These are phyloP conservation scores for Luffa aegyptiaca DNA, from an alignment of 306 rosid genomes.

Conservation along the genomic window DNA sequence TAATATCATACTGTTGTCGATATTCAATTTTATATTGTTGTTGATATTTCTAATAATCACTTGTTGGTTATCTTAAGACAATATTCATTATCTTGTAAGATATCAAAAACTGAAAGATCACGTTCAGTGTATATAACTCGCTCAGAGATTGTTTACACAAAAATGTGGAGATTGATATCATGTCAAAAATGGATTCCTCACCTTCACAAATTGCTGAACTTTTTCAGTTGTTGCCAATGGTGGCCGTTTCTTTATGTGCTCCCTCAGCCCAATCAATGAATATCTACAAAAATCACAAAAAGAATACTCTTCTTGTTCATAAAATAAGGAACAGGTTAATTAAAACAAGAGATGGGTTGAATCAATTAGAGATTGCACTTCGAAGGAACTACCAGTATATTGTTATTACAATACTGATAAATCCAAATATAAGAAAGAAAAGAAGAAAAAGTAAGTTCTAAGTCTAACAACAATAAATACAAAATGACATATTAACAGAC, in stretches of 20 bases:
- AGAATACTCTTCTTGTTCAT: background rate
- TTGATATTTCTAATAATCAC: background rate
- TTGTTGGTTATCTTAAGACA: background rate
- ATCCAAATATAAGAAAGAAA: background rate
- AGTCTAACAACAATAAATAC: background rate
- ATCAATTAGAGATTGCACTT: background rate
- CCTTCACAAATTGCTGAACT: slow-evolving; percentile 92
- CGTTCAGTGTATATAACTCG: background rate
- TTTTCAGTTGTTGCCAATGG: slow-evolving; percentile 91
- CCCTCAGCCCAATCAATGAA: slow-evolving; percentile 68
- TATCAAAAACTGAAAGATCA: background rate
- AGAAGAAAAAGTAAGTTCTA: background rate
- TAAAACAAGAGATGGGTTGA: background rate
- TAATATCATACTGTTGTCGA: background rate
- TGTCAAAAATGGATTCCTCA: slow-evolving; percentile 16
- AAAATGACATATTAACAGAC: background rate
- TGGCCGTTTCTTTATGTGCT: slow-evolving; percentile 94
- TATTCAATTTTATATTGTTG: background rate
- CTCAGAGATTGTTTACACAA: background rate
- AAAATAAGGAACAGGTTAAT: background rate
- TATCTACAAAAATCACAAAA: slow-evolving; percentile 32
- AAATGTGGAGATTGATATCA: background rate
- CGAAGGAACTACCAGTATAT: background rate
- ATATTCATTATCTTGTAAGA: background rate
- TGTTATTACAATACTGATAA: background rate